Conservation (phyloP, 2,329 filamentous ascomycete genomes). For the Dendryphion nanum region DNA sequence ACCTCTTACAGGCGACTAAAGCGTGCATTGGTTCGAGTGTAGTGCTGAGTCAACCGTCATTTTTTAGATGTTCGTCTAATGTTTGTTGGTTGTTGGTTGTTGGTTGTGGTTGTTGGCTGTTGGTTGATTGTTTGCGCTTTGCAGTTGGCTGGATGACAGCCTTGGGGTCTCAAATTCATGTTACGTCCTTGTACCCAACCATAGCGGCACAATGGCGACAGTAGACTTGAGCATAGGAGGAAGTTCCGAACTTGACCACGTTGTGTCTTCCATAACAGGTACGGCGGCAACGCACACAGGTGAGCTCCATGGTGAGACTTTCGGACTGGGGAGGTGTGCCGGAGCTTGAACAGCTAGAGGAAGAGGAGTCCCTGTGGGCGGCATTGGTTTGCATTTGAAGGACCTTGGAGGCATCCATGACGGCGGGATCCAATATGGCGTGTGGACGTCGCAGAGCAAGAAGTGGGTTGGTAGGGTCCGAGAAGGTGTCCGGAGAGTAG, state of each 20-base stretch:
- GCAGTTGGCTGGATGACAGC: too few relatives aligned
- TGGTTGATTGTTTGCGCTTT: too few relatives aligned
- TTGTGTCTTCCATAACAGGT: constrained; percentile 18
- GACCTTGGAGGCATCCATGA: constrained; percentile 34
- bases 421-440: constrained; percentile 9
- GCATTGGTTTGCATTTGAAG: constrained; percentile 41
- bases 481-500: constrained; percentile 21
- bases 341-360: constrained; percentile 9
- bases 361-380: constrained; percentile 30
- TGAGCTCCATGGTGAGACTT: constrained; percentile 9
- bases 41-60: too few relatives aligned
- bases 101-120: too few relatives aligned
- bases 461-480: constrained; percentile 35
- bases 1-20: too few relatives aligned
- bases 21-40: too few relatives aligned
- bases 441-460: constrained; percentile 25
- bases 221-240: constrained; percentile 43
- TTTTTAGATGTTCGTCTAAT: too few relatives aligned
- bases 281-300: constrained; percentile 37
- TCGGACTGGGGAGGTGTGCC: constrained; percentile 9
- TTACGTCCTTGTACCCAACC: constrained; percentile 40
- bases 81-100: too few relatives aligned
- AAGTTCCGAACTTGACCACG: constrained; percentile 40
- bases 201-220: constrained; percentile 41
- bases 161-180: too few relatives aligned